These are phyloP conservation scores for Leishmania turanica DNA, from an alignment of 208 protist species.

Conservation along the genomic window DNA sequence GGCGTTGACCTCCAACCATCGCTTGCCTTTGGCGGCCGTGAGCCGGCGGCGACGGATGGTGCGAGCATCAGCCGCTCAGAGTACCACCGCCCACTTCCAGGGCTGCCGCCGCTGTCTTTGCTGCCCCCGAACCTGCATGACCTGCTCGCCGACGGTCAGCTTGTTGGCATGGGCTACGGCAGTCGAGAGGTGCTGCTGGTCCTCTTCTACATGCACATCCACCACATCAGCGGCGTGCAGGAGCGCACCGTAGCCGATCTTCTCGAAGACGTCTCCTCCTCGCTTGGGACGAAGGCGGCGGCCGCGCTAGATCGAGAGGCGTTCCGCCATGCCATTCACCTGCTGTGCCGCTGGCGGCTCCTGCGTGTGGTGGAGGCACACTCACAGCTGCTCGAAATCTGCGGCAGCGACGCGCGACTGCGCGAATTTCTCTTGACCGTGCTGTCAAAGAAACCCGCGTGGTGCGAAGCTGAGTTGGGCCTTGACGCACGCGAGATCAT, in stretches of 20 bases:
- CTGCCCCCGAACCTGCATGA: conserved; percentile 48
- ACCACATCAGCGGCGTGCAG: conserved; percentile 45
- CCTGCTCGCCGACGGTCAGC: conserved; percentile 48
- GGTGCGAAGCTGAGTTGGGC: conserved; percentile 56
- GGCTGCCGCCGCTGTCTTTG: conserved; percentile 20
- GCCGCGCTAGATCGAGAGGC: conserved; percentile 63
- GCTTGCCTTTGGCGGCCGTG: neutral
- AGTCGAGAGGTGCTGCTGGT: conserved; percentile 57
- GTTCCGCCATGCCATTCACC: conserved; percentile 49
- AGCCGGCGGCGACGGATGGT: neutral
- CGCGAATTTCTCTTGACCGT: conserved; percentile 53
- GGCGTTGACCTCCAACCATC: neutral
- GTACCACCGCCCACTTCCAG: neutral
- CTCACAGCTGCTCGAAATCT: conserved; percentile 41
- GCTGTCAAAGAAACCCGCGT: conserved; percentile 38
- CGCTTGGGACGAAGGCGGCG: conserved; percentile 66
- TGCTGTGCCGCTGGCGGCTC: conserved; percentile 60
- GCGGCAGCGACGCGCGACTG: conserved; percentile 49
- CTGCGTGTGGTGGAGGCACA: conserved; percentile 34
- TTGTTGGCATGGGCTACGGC: conserved; percentile 64
- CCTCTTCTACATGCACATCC: conserved; percentile 64
- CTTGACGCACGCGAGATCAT: conserved; percentile 65
- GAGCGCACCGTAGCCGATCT: conserved; percentile 65
- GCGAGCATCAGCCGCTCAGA: neutral
- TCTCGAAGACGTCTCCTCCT: conserved; percentile 74